A percentile compares a stretch with the other conserved stretches of the same genome.
Conservation (phyloP, 352 stramenopile species). For the Globisporangium apiculatum region DNA sequence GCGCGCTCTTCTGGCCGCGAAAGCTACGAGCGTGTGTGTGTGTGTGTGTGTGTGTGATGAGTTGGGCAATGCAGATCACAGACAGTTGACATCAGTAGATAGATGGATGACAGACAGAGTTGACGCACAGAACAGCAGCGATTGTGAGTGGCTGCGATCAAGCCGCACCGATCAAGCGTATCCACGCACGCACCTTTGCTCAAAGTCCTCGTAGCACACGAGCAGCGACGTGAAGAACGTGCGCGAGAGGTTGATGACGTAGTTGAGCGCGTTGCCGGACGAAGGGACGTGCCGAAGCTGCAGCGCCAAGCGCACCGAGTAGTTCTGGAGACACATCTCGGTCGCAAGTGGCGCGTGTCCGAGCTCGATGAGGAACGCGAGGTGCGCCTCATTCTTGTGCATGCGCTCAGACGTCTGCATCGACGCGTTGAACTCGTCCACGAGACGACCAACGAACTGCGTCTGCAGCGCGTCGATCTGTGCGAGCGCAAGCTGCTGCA, state of each 20-base stretch:
- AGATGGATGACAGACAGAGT: neutral
- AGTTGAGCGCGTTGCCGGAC: conserved; percentile 67
- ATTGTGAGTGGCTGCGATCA: too few species aligned
- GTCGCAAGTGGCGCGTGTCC: conserved; percentile 58
- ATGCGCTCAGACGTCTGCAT: conserved; percentile 75
- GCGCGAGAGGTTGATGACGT: conserved; percentile 75
- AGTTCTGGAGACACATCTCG: conserved; percentile 80
- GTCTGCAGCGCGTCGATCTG: conserved; percentile 46
- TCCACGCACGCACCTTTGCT: conserved; percentile 37
- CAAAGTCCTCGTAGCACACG: conserved; percentile 78
- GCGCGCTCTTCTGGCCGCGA: conserved; percentile 56
- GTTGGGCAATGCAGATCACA: neutral
- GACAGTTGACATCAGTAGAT: neutral
- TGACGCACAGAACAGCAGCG: too few species aligned
- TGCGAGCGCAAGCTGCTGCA: neutral
- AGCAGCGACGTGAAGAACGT: conserved; percentile 84
- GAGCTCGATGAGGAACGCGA: conserved; percentile 68
- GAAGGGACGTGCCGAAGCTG: conserved; percentile 70
- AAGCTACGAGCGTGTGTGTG: conserved; percentile 25
- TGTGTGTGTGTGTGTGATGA: neutral
- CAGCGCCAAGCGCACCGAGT: conserved; percentile 67
- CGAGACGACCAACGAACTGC: conserved; percentile 47
- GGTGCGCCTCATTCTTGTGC: conserved; percentile 79
- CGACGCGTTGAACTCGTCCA: conserved; percentile 72
- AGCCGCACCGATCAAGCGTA: too few species aligned